Evolutionary conservation across 805 yeast genomes (phyloP).

Genomic region (Metschnikowia kofuensis): DNA sequence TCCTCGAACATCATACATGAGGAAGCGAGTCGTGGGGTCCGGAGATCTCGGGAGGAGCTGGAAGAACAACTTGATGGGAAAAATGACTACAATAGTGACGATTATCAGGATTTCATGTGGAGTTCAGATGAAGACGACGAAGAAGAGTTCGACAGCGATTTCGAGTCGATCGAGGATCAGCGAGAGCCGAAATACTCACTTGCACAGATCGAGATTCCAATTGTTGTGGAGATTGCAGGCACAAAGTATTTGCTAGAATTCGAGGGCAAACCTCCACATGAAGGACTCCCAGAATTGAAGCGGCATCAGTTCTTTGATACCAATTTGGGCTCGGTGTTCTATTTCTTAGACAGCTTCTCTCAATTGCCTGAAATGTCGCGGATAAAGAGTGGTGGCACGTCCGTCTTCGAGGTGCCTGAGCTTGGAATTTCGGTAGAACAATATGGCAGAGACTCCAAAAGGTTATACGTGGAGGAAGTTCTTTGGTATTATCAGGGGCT

Average conservation of each 20-base stretch:
- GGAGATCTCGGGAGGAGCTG: neutral
- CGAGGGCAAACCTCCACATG: conserved; percentile 13
- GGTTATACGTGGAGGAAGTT: conserved; percentile 26
- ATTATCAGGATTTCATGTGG: neutral
- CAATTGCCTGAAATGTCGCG: neutral
- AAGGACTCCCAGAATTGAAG: neutral
- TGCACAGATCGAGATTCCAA: neutral
- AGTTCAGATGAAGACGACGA: neutral
- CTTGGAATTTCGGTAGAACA: conserved; percentile 29
- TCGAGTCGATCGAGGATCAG: neutral
- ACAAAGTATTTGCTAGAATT: neutral
- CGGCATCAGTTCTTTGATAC: neutral
- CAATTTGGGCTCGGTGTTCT: neutral
- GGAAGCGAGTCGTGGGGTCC: neutral
- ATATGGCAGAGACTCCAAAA: conserved; percentile 27
- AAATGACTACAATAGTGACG: neutral
- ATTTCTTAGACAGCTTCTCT: neutral
- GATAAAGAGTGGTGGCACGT: neutral
- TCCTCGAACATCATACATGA: no score
- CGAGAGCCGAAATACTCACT: neutral
- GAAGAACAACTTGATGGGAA: neutral
- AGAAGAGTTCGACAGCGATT: neutral
- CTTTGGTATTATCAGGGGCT: conserved; percentile 11
- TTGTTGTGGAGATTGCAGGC: neutral
- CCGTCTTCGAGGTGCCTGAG: conserved; percentile 26